phyloP scores from a whole-genome alignment of 345 rosid species.

The rapeseed (Brassica napus) region Da-Ae NC_063443.1:15719501-15720000 shows the following conservation, averaged over 20 bases:
- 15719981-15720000: conserved; percentile 37
- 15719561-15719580: conserved; percentile 17
- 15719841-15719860: conserved; percentile 55
- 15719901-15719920: conserved; percentile 71
- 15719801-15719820: conserved; percentile 66
- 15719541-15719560: conserved; percentile 13
- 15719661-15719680: conserved; percentile 14
- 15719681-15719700: conserved; percentile 28
- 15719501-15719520: conserved; percentile 49
- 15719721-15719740: conserved; percentile 50
- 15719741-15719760: conserved; percentile 59
- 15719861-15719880: conserved; percentile 56
- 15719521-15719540: neutral
- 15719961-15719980: conserved; percentile 51
- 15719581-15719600: conserved; percentile 19
- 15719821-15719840: conserved; percentile 43
- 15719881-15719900: conserved; percentile 50
- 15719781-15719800: conserved; percentile 80
- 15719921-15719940: conserved; percentile 61
- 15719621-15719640: conserved; percentile 58
- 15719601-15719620: conserved; percentile 55
- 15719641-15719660: conserved; percentile 48
- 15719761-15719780: conserved; percentile 62
- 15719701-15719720: neutral
- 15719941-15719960: conserved; percentile 48